Conservation (phyloP, 2,329 filamentous ascomycete genomes). For the Pseudogymnoascus sp. region DNA sequence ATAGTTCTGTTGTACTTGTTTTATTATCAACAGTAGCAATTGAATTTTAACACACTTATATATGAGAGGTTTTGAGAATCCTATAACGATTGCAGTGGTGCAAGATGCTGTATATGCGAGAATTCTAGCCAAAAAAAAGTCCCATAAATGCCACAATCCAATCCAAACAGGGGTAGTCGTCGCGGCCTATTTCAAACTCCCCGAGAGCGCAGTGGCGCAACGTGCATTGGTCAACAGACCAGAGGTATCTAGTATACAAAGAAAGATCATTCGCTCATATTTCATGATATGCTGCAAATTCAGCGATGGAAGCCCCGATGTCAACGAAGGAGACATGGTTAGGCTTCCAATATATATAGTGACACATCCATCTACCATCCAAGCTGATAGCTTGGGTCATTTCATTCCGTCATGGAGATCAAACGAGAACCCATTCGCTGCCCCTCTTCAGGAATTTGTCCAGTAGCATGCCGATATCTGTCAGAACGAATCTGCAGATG, state of each 20-base stretch:
- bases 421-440: constrained; percentile 75
- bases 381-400: background rate
- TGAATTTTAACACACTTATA: background rate
- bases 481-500: constrained; percentile 86
- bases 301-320: background rate
- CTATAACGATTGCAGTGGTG: constrained; percentile 3
- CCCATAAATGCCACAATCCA: constrained; percentile 7
- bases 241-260: constrained; percentile 7
- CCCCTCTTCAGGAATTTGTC: constrained; percentile 97
- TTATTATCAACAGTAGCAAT: constrained; percentile 1
- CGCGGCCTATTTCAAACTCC: background rate
- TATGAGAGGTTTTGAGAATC: background rate
- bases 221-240: constrained; percentile 4
- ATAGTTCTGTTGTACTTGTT: background rate
- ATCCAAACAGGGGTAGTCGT: background rate
- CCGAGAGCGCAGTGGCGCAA: background rate
- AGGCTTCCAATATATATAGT: constrained; percentile 2
- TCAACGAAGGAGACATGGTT: background rate
- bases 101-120: background rate
- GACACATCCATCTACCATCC: background rate
- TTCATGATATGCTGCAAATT: constrained; percentile 7
- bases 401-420: constrained; percentile 11
- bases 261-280: constrained; percentile 6
- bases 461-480: constrained; percentile 73
- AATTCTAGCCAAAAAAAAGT: background rate